Evolutionary conservation across 306 rosid species (phyloP).

Genomic region (Begonia peltatifolia): DNA sequence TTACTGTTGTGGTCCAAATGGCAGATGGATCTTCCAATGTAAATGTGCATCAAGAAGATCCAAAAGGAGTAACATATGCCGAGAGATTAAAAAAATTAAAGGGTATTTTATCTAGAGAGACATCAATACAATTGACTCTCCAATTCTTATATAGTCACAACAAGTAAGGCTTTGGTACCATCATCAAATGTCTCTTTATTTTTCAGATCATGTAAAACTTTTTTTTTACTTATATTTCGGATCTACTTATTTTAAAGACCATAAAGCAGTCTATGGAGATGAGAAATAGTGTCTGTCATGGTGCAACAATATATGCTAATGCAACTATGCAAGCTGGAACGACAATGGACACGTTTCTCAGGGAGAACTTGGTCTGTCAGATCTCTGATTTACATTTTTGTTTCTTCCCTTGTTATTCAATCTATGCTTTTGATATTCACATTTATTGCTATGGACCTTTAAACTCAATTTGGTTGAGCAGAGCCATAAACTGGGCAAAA

Average conservation of each 20-base stretch:
- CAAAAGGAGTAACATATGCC: slow-evolving; percentile 56
- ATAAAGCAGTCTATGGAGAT: slow-evolving; percentile 97
- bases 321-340: slow-evolving; percentile 99
- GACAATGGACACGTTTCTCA: slow-evolving; percentile 86
- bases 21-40: slow-evolving; percentile 37
- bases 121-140: slow-evolving; percentile 77
- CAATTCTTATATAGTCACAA: slow-evolving; percentile 93
- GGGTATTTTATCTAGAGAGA: slow-evolving; percentile 92
- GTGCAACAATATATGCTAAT: slow-evolving; percentile 94
- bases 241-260: slow-evolving; percentile 91
- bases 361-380: slow-evolving; percentile 73
- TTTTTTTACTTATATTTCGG: slow-evolving; percentile 46
- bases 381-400: slow-evolving; percentile 1
- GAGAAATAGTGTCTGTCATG: slow-evolving; percentile 95
- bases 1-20: slow-evolving; percentile 72
- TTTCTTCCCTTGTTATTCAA: slow-evolving; percentile 1
- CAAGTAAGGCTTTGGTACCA: slow-evolving; percentile 52
- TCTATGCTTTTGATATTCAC: slow-evolving; percentile 3
- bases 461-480: slow-evolving; percentile 84
- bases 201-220: neutral
- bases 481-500: slow-evolving; percentile 98
- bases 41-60: slow-evolving; percentile 42
- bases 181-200: neutral
- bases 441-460: slow-evolving; percentile 2
- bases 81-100: slow-evolving; percentile 73